These are phyloP conservation scores for Carex parvula DNA, from an alignment of 176 grass and related monocot genomes.

Conservation along the genomic window DNA sequence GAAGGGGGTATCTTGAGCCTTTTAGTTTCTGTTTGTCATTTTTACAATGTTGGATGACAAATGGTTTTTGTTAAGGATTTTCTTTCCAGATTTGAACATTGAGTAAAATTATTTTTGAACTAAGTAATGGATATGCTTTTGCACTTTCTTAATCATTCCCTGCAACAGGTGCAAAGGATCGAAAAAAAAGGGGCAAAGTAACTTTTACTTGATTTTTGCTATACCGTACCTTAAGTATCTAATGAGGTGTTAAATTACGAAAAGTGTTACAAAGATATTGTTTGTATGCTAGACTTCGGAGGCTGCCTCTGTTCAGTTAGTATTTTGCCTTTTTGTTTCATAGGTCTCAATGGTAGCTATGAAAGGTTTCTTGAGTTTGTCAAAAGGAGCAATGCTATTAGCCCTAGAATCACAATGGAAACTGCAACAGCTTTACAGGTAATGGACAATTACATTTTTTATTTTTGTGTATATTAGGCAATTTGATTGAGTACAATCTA, in stretches of 20 bases:
- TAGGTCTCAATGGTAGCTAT: constrained; percentile 89
- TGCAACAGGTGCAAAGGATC: not conserved
- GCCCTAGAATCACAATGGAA: constrained; percentile 88
- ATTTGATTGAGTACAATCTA: constrained; percentile 19
- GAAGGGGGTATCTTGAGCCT: not conserved
- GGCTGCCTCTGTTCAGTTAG: not conserved
- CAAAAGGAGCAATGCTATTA: constrained; percentile 86
- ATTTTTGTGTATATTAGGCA: not conserved
- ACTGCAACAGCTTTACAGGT: constrained; percentile 92
- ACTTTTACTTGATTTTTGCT: not conserved
- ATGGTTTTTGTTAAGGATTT: not conserved
- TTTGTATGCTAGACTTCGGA: constrained; percentile 1
- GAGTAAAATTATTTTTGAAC: not conserved
- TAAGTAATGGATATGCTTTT: not conserved
- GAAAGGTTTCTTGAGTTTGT: constrained; percentile 89
- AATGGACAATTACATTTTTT: constrained; percentile 10
- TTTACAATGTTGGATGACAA: not conserved
- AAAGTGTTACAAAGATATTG: not conserved
- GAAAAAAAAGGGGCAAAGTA: not conserved
- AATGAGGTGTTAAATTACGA: not conserved
- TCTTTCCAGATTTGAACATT: not conserved
- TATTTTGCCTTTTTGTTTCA: constrained; percentile 18
- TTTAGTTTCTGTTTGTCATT: not conserved
- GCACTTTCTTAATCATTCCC: not conserved
- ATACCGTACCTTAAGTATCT: not conserved